Percentiles rank a stretch among this genome's conserved stretches.
Evolutionary conservation across 352 stramenopile genomes (phyloP).

Genomic region (Chrysophaeum taylorii): DNA sequence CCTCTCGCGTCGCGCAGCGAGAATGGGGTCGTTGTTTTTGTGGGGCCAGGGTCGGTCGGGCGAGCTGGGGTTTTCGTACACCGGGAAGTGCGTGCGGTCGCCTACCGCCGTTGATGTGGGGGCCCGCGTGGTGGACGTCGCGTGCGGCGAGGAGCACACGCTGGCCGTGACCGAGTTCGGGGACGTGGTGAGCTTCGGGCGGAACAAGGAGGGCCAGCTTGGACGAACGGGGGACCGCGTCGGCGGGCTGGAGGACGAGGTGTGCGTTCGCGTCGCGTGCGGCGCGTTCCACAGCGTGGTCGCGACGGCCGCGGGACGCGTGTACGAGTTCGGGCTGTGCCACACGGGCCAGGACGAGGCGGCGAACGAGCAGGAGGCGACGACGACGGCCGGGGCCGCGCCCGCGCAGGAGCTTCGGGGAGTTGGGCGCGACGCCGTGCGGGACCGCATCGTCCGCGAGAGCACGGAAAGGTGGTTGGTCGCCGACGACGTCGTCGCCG

Average conservation of each 20-base stretch:
- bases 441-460: neutral
- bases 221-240: neutral
- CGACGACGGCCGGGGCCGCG: neutral
- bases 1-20: too few relatives aligned
- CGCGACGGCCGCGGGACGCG: neutral
- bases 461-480: constrained; percentile 9
- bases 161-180: constrained; percentile 14
- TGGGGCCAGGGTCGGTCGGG: too few relatives aligned
- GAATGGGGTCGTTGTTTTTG: too few relatives aligned
- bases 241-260: neutral
- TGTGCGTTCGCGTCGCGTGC: neutral
- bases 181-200: constrained; percentile 15
- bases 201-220: constrained; percentile 10
- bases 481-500: constrained; percentile 11
- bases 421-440: neutral
- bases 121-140: constrained; percentile 1
- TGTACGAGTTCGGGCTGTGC: constrained; percentile 5
- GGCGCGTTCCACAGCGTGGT: neutral
- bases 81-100: too few relatives aligned
- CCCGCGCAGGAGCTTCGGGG: neutral
- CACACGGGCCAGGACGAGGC: neutral
- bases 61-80: too few relatives aligned
- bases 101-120: too few relatives aligned
- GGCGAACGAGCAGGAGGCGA: neutral
- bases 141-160: constrained; percentile 11